Percentiles rank a stretch among this genome's conserved stretches.
Evolutionary conservation across 768 basidiomycete species (phyloP).

Genomic region (Termitomyces eurrhizus): DNA sequence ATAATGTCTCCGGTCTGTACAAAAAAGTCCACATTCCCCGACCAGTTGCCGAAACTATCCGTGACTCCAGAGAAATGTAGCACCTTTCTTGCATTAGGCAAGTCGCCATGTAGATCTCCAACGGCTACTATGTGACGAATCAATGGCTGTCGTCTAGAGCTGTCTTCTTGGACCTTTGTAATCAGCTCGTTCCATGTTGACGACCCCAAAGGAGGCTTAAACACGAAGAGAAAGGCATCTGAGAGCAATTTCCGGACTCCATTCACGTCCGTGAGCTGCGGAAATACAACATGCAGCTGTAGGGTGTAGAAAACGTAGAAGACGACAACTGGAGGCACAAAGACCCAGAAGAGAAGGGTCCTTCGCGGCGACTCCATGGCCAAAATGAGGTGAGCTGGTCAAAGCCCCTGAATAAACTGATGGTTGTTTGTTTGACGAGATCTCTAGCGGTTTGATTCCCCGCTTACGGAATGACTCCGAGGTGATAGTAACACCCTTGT

Average conservation of each 20-base stretch:
- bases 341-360: constrained; percentile 13
- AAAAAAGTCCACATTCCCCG: constrained; percentile 76
- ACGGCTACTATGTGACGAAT: constrained; percentile 75
- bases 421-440: not conserved
- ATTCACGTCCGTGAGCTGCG: constrained; percentile 10
- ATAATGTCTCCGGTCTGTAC: constrained; percentile 98
- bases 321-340: constrained; percentile 12
- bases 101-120: constrained; percentile 90
- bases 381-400: not conserved
- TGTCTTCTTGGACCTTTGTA: not conserved
- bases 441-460: too few species aligned
- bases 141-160: constrained; percentile 24
- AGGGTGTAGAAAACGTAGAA: constrained; percentile 20
- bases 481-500: too few species aligned
- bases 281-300: constrained; percentile 17
- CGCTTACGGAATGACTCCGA: too few species aligned
- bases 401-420: not conserved
- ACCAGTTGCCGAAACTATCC: constrained; percentile 73
- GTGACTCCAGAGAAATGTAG: constrained; percentile 78
- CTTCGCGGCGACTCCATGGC: not conserved
- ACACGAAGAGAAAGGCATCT: constrained; percentile 7
- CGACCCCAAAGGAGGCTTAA: constrained; percentile 14
- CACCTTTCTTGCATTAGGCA: constrained; percentile 74
- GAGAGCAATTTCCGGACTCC: constrained; percentile 3
- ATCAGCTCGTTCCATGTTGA: constrained; percentile 7